Evolutionary conservation across 768 basidiomycete genomes (phyloP).

Genomic region (Vishniacozyma victoriae): DNA sequence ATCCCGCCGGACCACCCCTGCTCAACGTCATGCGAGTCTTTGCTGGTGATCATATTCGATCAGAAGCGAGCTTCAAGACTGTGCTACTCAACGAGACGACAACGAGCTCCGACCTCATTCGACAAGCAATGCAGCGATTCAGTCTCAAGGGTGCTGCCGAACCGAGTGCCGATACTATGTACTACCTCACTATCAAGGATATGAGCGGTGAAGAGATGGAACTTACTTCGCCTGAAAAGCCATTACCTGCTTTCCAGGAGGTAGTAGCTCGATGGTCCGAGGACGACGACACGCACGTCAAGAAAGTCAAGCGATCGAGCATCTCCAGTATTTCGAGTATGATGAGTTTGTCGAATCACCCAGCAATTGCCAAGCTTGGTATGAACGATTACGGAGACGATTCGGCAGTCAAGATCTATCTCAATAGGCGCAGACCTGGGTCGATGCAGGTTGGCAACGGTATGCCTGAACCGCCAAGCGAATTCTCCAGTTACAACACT

Average conservation of each 20-base stretch:
- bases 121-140: conserved; percentile 93
- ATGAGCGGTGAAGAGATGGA: conserved; percentile 77
- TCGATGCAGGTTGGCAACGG: conserved; percentile 1
- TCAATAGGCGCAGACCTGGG: conserved; percentile 59
- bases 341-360: conserved; percentile 82
- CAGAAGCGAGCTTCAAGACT: conserved; percentile 97
- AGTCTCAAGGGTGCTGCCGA: conserved; percentile 52
- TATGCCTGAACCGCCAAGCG: conserved; percentile 24
- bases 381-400: conserved; percentile 99
- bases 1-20: conserved; percentile 66
- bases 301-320: conserved; percentile 82
- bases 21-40: conserved; percentile 94
- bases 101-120: conserved; percentile 72
- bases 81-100: conserved; percentile 85
- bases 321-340: conserved; percentile 93
- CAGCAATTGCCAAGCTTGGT: conserved; percentile 84
- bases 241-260: conserved; percentile 84
- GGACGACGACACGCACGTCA: conserved; percentile 31
- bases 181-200: conserved; percentile 89
- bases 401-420: conserved; percentile 90
- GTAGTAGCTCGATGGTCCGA: conserved; percentile 54
- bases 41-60: conserved; percentile 80
- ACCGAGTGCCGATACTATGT: conserved; percentile 60
- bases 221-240: conserved; percentile 61
- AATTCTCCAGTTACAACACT: conserved; percentile 36